Percentiles rank a stretch among this genome's conserved stretches.
These are phyloP conservation scores for Corylus avellana DNA, from an alignment of 306 rosid genomes.

Conservation along the genomic window DNA sequence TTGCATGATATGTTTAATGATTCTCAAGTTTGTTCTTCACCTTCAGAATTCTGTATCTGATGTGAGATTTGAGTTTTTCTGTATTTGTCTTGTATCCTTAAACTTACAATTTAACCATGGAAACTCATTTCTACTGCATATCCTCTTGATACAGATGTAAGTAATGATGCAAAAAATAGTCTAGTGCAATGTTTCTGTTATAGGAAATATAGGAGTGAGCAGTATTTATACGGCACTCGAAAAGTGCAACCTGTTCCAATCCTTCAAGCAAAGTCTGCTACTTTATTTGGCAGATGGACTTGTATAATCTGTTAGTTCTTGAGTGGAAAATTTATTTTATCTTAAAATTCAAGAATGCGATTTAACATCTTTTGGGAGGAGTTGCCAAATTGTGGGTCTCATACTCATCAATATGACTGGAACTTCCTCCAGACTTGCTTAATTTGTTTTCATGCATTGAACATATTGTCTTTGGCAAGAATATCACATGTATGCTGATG, in stretches of 20 bases:
- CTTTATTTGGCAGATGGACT: neutral
- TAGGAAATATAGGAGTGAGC: neutral
- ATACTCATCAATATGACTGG: neutral
- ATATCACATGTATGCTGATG: conserved; percentile 1
- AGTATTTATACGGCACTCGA: conserved; percentile 5
- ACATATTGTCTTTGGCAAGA: conserved; percentile 20
- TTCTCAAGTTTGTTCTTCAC: conserved; percentile 13
- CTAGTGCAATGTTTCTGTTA: neutral
- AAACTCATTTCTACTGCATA: neutral
- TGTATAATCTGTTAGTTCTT: neutral
- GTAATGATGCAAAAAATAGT: neutral
- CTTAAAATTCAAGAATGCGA: neutral
- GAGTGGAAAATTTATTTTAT: neutral
- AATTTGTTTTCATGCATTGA: conserved; percentile 3
- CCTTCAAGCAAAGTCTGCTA: neutral
- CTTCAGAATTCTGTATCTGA: conserved; percentile 12
- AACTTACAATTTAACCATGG: neutral
- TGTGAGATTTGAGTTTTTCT: conserved; percentile 22
- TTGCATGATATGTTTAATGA: conserved; percentile 7
- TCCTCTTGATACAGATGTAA: neutral
- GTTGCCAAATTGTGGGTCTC: neutral
- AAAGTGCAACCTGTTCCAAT: neutral
- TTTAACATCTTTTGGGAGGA: neutral
- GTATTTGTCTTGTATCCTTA: conserved; percentile 12
- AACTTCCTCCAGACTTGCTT: neutral